Percentiles rank a stretch among this genome's conserved stretches.
Evolutionary conservation across 148 eudicot species (phyloP).

Genomic region (Amaranthus cruentus): DNA sequence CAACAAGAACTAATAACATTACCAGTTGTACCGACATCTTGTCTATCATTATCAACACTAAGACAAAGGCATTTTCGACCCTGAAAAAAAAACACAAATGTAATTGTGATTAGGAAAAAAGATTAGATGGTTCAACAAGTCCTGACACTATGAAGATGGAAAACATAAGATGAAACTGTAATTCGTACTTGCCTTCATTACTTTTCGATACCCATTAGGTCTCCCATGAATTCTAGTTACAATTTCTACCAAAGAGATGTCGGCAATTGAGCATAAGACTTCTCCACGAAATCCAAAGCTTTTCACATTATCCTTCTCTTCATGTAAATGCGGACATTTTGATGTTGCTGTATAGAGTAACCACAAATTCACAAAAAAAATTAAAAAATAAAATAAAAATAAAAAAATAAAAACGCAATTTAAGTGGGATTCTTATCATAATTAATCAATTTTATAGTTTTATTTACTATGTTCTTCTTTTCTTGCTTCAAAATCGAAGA

Average conservation of each 20-base stretch:
- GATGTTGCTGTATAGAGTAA: slow-evolving; percentile 59
- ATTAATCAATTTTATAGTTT: too few relatives aligned
- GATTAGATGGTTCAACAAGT: slow-evolving; percentile 8
- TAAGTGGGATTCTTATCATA: too few relatives aligned
- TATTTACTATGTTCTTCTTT: background rate
- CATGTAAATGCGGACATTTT: slow-evolving; percentile 38
- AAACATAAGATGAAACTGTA: background rate
- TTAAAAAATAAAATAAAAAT: background rate
- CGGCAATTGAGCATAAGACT: slow-evolving; percentile 83
- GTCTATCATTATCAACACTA: slow-evolving; percentile 69
- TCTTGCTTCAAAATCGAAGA: background rate
- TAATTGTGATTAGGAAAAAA: slow-evolving; percentile 10
- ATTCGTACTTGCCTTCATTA: slow-evolving; percentile 58
- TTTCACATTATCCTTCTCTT: slow-evolving; percentile 27
- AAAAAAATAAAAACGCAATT: too few relatives aligned
- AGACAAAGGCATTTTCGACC: slow-evolving; percentile 74
- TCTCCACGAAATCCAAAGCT: slow-evolving; percentile 88
- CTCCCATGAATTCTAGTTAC: slow-evolving; percentile 76
- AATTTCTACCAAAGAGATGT: slow-evolving; percentile 74
- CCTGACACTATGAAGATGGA: slow-evolving; percentile 3
- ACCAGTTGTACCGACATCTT: slow-evolving; percentile 90
- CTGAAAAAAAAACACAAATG: slow-evolving; percentile 35
- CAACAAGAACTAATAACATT: slow-evolving; percentile 8
- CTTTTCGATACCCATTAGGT: slow-evolving; percentile 89
- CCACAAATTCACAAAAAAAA: background rate